Conservation (phyloP, 208 protist genomes). For the Naegleria lovaniensis region DNA sequence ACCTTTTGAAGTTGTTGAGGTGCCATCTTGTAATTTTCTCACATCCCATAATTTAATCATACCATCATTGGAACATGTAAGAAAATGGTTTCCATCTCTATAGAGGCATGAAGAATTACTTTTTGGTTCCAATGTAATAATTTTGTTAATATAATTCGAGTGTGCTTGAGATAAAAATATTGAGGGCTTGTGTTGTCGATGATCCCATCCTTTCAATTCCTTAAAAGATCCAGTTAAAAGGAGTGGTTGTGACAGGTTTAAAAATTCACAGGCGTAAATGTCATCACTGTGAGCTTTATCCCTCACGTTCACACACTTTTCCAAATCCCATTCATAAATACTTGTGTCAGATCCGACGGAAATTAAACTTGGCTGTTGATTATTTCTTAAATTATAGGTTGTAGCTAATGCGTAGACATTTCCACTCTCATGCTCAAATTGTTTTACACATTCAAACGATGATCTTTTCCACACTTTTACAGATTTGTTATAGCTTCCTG, state of each 20-base stretch:
- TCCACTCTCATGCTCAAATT: background rate
- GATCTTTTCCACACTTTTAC: background rate
- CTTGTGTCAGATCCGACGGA: background rate
- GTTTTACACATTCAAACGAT: background rate
- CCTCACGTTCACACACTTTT: background rate
- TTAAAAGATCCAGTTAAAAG: background rate
- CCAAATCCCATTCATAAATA: background rate
- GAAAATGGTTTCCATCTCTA: background rate
- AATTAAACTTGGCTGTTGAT: background rate
- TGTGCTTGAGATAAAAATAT: background rate
- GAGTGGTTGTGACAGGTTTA: background rate
- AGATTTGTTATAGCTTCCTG: background rate
- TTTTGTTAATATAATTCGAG: background rate
- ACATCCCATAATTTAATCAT: background rate
- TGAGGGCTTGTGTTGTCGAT: background rate
- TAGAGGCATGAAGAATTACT: background rate
- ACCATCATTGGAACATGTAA: background rate
- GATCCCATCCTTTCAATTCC: background rate
- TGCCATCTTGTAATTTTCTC: background rate
- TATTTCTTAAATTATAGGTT: background rate
- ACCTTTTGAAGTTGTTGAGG: background rate
- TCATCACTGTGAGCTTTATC: background rate
- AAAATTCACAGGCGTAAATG: background rate
- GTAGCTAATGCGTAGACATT: background rate
- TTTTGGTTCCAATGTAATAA: background rate